phyloP scores from a whole-genome alignment of 306 rosid species.

The Vachellia collinsii region DNA sequence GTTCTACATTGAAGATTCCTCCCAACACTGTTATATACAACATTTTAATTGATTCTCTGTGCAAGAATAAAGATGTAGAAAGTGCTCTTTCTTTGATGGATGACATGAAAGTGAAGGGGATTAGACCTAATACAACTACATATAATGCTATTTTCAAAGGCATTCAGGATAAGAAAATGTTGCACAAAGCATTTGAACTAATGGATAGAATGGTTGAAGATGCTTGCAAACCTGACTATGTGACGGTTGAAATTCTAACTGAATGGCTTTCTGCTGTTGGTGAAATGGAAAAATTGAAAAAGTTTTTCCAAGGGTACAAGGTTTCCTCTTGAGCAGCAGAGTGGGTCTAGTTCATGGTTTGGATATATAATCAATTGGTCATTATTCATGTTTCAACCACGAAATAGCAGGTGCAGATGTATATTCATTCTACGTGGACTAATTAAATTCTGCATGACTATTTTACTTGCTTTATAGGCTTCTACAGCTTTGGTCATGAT shows the following conservation, averaged over 20 bases:
- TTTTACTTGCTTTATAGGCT: not conserved
- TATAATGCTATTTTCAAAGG: slow-evolving; percentile 62
- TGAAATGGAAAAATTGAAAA: slow-evolving; percentile 45
- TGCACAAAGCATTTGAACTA: slow-evolving; percentile 55
- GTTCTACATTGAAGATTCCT: slow-evolving; percentile 44
- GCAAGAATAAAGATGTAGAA: slow-evolving; percentile 49
- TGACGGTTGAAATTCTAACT: slow-evolving; percentile 61
- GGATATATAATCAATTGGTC: not conserved
- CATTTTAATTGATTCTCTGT: slow-evolving; percentile 55
- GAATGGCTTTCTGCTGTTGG: slow-evolving; percentile 62
- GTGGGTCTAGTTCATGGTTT: not conserved
- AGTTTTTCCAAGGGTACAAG: slow-evolving; percentile 45
- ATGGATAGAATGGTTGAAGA: slow-evolving; percentile 63
- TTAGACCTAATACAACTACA: slow-evolving; percentile 51
- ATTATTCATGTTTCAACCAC: slow-evolving; percentile 3
- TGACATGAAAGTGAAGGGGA: slow-evolving; percentile 55
- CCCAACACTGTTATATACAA: slow-evolving; percentile 62
- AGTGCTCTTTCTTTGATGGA: slow-evolving; percentile 51
- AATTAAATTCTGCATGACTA: not conserved
- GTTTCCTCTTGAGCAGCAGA: slow-evolving; percentile 41
- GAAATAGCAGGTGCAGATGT: not conserved
- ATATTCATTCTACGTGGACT: not conserved
- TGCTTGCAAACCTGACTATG: slow-evolving; percentile 62
- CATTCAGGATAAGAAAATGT: slow-evolving; percentile 43
- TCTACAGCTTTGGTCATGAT: not conserved